Evolutionary conservation across 2,329 filamentous ascomycete genomes (phyloP).

Genomic region (Seiridium cupressi): DNA sequence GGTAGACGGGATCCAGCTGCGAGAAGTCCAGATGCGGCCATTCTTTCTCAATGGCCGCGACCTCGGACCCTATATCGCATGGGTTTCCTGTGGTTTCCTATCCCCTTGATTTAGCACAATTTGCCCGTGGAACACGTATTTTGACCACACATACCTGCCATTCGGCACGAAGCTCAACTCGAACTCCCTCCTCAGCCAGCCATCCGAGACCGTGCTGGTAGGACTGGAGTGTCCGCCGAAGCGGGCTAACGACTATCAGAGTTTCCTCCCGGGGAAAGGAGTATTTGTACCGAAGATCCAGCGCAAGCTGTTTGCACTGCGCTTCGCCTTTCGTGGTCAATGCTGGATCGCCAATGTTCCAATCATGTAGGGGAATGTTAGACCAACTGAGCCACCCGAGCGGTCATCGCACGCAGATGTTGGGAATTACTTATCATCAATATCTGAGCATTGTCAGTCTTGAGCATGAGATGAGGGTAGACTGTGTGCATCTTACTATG

Average conservation of each 20-base stretch:
- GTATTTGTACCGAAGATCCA: constrained; percentile 20
- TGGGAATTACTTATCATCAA: constrained; percentile 24
- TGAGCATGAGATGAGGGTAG: not conserved
- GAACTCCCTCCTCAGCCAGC: constrained; percentile 24
- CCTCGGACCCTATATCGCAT: constrained; percentile 26
- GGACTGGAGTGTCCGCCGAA: constrained; percentile 27
- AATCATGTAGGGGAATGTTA: constrained; percentile 26
- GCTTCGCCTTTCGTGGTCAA: constrained; percentile 26
- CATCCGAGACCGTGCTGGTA: constrained; percentile 25
- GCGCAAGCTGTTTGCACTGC: constrained; percentile 23
- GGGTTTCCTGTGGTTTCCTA: constrained; percentile 29
- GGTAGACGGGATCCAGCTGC: constrained; percentile 26
- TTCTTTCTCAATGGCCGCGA: constrained; percentile 18
- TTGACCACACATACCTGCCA: constrained; percentile 24
- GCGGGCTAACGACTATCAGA: constrained; percentile 29
- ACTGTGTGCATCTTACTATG: constrained; percentile 31
- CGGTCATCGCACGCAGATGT: not conserved
- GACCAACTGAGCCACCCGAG: constrained; percentile 5
- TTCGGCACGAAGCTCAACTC: constrained; percentile 27
- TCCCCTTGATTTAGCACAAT: not conserved
- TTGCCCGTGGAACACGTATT: not conserved
- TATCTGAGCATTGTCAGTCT: constrained; percentile 19
- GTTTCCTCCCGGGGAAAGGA: constrained; percentile 19
- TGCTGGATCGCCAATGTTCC: constrained; percentile 25
- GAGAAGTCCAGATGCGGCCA: constrained; percentile 31